A percentile compares a stretch with the other conserved stretches of the same genome.
Evolutionary conservation across 2,329 filamentous ascomycete species (phyloP).

Genomic region (Lachnellula hyalina): DNA sequence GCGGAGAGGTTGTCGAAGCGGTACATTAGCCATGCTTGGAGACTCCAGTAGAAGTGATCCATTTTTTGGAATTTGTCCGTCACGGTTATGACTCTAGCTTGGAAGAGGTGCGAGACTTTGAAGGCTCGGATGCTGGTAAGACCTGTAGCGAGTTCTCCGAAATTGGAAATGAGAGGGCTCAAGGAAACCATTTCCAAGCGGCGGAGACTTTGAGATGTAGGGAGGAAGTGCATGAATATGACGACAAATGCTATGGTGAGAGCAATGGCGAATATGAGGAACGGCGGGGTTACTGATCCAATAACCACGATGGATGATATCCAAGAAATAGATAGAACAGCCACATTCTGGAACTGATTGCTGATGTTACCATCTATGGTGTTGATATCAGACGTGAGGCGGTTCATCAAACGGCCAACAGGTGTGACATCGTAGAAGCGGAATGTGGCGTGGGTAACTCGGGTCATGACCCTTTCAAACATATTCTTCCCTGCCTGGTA

Average conservation of each 20-base stretch:
- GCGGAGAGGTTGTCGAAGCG: conserved; percentile 71
- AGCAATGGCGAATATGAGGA: conserved; percentile 64
- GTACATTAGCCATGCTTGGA: conserved; percentile 80
- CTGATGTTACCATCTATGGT: conserved; percentile 86
- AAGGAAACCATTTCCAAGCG: conserved; percentile 86
- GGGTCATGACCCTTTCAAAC: conserved; percentile 66
- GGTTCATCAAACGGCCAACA: conserved; percentile 85
- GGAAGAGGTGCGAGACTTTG: conserved; percentile 71
- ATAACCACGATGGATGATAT: conserved; percentile 71
- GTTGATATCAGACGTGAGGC: conserved; percentile 83
- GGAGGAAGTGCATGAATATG: conserved; percentile 73
- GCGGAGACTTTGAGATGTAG: conserved; percentile 75
- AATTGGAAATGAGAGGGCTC: conserved; percentile 86
- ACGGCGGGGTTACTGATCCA: conserved; percentile 69
- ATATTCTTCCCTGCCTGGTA: conserved; percentile 72
- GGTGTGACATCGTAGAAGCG: conserved; percentile 89
- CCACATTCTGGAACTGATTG: conserved; percentile 63
- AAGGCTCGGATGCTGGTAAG: conserved; percentile 84
- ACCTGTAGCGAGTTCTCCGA: conserved; percentile 80
- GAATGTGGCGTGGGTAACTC: conserved; percentile 76
- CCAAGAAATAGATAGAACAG: conserved; percentile 67
- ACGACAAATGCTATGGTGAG: conserved; percentile 65
- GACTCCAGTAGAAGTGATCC: conserved; percentile 92
- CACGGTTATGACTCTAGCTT: conserved; percentile 70
- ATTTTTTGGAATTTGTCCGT: conserved; percentile 90